Conservation (phyloP, 2,329 filamentous ascomycete genomes). For the Fusarium sacchari region DNA sequence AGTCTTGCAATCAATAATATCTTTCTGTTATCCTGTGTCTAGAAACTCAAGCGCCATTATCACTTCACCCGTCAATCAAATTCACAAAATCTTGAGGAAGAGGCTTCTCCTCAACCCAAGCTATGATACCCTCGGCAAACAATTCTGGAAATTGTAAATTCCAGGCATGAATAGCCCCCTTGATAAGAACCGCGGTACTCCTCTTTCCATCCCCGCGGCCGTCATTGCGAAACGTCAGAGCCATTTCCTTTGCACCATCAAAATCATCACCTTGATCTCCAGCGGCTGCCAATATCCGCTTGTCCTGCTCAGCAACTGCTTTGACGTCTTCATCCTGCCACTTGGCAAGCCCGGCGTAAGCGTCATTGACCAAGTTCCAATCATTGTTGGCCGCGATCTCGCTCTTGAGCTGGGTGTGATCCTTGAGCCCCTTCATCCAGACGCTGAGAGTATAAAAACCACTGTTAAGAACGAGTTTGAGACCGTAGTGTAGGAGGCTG, state of each 20-base stretch:
- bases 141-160: conserved; percentile 53
- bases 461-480: conserved; percentile 40
- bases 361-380: conserved; percentile 40
- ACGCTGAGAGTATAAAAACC: conserved; percentile 43
- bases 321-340: conserved; percentile 41
- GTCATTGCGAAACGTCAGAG: neutral
- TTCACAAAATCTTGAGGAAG: conserved; percentile 42
- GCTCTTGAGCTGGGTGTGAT: conserved; percentile 44
- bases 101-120: conserved; percentile 47
- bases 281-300: conserved; percentile 42
- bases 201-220: neutral
- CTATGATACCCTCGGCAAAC: conserved; percentile 50
- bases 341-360: conserved; percentile 36
- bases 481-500: conserved; percentile 40
- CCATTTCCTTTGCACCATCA: conserved; percentile 36
- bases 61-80: neutral
- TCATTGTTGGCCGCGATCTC: conserved; percentile 49
- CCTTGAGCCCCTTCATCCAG: conserved; percentile 41
- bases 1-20: fast-evolving
- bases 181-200: neutral
- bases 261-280: conserved; percentile 50
- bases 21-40: fast-evolving
- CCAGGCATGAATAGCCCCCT: conserved; percentile 48
- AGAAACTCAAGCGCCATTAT: fast-evolving
- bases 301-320: conserved; percentile 25